Evolutionary conservation across 2,329 filamentous ascomycete genomes (phyloP).

Genomic region (Coleophoma cylindrospora): DNA sequence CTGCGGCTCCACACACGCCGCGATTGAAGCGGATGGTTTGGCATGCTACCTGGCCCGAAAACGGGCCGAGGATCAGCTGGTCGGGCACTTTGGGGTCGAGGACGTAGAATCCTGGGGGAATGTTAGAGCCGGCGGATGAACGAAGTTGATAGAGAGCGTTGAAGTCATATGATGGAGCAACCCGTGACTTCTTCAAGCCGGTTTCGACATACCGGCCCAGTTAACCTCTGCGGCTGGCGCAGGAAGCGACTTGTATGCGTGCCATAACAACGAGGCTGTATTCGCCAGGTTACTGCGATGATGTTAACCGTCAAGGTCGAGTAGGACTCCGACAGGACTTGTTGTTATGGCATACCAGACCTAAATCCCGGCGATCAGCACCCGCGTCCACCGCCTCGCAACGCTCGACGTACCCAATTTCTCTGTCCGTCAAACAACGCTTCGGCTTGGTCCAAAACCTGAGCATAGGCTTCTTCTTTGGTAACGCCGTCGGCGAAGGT

Average conservation of each 20-base stretch:
- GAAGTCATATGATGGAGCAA: no score
- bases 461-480: conserved; percentile 69
- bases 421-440: conserved; percentile 67
- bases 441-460: conserved; percentile 66
- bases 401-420: conserved; percentile 63
- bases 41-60: conserved; percentile 76
- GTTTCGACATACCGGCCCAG: conserved; percentile 56
- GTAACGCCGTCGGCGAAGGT: conserved; percentile 62
- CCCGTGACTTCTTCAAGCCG: background rate
- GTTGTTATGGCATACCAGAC: conserved; percentile 30
- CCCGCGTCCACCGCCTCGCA: no score
- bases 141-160: background rate
- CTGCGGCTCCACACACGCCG: conserved; percentile 73
- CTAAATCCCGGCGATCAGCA: conserved; percentile 17
- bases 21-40: conserved; percentile 69
- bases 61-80: conserved; percentile 71
- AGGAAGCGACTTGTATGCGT: conserved; percentile 70
- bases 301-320: background rate
- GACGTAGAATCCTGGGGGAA: conserved; percentile 65
- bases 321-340: background rate
- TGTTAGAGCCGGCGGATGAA: background rate
- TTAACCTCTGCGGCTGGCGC: conserved; percentile 64
- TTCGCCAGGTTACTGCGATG: conserved; percentile 67
- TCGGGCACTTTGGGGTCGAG: conserved; percentile 39
- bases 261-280: conserved; percentile 70